Percentiles rank a stretch among this genome's conserved stretches.
Conservation (phyloP, 2,329 filamentous ascomycete genomes). For the Juglanconis oblonga region DNA sequence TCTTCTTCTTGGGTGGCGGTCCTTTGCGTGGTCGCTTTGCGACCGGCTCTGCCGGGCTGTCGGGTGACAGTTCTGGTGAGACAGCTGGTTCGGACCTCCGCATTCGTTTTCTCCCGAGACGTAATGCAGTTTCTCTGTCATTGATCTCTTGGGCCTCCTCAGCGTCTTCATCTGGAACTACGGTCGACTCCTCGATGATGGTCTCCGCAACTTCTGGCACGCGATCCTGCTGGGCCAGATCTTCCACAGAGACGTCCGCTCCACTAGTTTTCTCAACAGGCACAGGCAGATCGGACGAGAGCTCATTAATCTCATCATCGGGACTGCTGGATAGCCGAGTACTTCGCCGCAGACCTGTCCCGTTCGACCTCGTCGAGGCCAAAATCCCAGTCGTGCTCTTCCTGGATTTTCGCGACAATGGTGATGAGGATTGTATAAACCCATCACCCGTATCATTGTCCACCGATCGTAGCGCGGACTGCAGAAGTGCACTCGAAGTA, state of each 20-base stretch:
- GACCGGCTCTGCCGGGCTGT: constrained; percentile 30
- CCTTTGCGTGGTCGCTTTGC: constrained; percentile 37
- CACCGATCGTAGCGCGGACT: constrained; percentile 28
- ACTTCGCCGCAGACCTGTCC: constrained; percentile 21
- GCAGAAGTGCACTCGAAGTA: constrained; percentile 41
- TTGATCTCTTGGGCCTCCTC: constrained; percentile 43
- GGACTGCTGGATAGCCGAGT: constrained; percentile 7
- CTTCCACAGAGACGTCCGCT: background rate
- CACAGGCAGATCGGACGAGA: constrained; percentile 24
- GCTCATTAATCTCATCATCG: constrained; percentile 26
- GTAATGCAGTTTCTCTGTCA: constrained; percentile 39
- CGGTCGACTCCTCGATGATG: constrained; percentile 21
- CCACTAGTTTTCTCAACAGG: background rate
- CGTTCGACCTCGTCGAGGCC: constrained; percentile 30
- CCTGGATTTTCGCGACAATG: constrained; percentile 40
- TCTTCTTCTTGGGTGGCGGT: constrained; percentile 28
- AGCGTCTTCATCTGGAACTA: constrained; percentile 16
- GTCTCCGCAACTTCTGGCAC: constrained; percentile 9
- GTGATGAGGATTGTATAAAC: constrained; percentile 38
- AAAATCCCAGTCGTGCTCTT: constrained; percentile 29
- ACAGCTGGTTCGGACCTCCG: constrained; percentile 34
- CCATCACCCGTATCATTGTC: constrained; percentile 27
- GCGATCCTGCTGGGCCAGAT: background rate
- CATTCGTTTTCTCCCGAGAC: constrained; percentile 41
- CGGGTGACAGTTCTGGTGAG: constrained; percentile 42